Percentiles rank a stretch among this genome's conserved stretches.
phyloP scores from a whole-genome alignment of 2,329 filamentous ascomycete species.

The Cryphonectria carpinicola region DNA sequence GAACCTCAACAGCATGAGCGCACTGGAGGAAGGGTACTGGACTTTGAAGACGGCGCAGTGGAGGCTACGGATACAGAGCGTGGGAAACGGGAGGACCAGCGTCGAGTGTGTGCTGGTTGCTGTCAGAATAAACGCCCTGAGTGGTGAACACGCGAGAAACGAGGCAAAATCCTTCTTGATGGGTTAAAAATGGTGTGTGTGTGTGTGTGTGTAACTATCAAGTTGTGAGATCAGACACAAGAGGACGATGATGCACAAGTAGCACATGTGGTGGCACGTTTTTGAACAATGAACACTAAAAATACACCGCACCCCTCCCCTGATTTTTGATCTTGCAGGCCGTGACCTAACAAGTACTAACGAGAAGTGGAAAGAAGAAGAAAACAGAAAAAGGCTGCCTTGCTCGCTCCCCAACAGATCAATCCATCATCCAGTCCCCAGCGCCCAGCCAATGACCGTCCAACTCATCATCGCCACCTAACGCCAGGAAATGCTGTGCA shows the following conservation, averaged over 20 bases:
- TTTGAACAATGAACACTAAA: background rate
- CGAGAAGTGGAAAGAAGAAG: background rate
- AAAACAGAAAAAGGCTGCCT: background rate
- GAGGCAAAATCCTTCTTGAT: conserved; percentile 64
- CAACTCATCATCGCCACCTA: conserved; percentile 7
- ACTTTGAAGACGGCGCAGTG: conserved; percentile 71
- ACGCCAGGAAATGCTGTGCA: conserved; percentile 25
- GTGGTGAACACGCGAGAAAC: conserved; percentile 69
- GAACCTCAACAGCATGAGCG: conserved; percentile 29
- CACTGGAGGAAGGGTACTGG: conserved; percentile 54
- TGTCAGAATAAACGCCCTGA: conserved; percentile 76
- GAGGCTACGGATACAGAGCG: conserved; percentile 67
- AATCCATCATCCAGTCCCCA: background rate
- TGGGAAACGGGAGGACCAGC: conserved; percentile 52
- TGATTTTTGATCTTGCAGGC: conserved; percentile 3
- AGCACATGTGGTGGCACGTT: background rate
- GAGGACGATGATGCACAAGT: background rate
- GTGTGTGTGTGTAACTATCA: background rate
- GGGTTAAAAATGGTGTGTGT: conserved; percentile 5
- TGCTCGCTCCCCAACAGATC: conserved; percentile 7
- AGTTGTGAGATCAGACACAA: background rate
- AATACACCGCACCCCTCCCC: background rate
- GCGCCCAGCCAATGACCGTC: conserved; percentile 4
- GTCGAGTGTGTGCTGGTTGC: conserved; percentile 75
- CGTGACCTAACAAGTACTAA: conserved; percentile 1